Conservation (phyloP, 805 yeast species). For the Naumovozyma dairenensis region DNA sequence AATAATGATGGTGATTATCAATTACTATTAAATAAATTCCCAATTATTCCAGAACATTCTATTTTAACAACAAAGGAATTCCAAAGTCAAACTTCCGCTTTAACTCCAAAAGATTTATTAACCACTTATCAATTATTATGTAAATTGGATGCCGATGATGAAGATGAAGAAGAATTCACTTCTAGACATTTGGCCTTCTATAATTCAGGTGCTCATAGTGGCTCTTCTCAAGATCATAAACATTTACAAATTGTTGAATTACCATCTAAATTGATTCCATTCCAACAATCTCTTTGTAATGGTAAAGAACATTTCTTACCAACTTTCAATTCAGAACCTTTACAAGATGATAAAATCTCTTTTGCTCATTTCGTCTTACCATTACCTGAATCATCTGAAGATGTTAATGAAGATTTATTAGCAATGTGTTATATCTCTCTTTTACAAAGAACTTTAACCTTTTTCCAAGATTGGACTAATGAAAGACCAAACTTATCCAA, state of each 20-base stretch:
- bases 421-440: slow-evolving; percentile 64
- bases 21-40: slow-evolving; percentile 76
- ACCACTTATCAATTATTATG: slow-evolving; percentile 48
- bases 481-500: slow-evolving; percentile 29
- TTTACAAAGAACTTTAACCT: slow-evolving; percentile 60
- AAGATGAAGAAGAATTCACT: slow-evolving; percentile 29
- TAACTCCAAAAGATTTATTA: slow-evolving; percentile 59
- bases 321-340: slow-evolving; percentile 44
- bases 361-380: slow-evolving; percentile 80
- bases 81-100: slow-evolving; percentile 60
- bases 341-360: slow-evolving; percentile 50
- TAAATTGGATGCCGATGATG: slow-evolving; percentile 33
- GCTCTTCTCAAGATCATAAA: slow-evolving; percentile 92
- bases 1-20: slow-evolving; percentile 40
- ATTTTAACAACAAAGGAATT: slow-evolving; percentile 69
- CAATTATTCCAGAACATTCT: slow-evolving; percentile 71
- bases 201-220: slow-evolving; percentile 81
- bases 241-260: slow-evolving; percentile 79
- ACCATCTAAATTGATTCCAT: slow-evolving; percentile 49
- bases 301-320: slow-evolving; percentile 46
- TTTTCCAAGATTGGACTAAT: slow-evolving; percentile 42
- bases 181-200: slow-evolving; percentile 68
- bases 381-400: slow-evolving; percentile 37
- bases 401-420: slow-evolving; percentile 45
- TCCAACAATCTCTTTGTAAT: slow-evolving; percentile 41